These are phyloP conservation scores for Lobosporangium transversale DNA, from an alignment of 192 early-diverging fungal genomes.

Conservation along the genomic window DNA sequence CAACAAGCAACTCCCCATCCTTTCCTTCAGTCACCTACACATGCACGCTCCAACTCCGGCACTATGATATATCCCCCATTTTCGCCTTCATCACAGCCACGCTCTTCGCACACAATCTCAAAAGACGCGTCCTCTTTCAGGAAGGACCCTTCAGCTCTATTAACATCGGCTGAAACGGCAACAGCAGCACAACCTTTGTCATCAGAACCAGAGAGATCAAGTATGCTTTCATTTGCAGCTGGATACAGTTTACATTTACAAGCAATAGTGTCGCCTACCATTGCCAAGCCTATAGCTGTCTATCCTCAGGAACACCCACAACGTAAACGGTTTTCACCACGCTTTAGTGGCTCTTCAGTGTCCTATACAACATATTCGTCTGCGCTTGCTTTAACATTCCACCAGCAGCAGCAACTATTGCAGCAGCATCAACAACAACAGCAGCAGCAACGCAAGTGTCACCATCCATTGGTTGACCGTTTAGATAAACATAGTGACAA, in stretches of 20 bases:
- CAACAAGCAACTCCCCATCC: slow-evolving; percentile 2
- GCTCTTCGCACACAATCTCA: background rate
- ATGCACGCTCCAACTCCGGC: slow-evolving; percentile 35
- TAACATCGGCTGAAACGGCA: too few relatives aligned
- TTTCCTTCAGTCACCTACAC: slow-evolving; percentile 35
- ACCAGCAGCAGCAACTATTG: slow-evolving; percentile 31
- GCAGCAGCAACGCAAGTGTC: slow-evolving; percentile 10
- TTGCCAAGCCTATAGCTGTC: slow-evolving; percentile 29
- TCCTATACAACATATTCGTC: slow-evolving; percentile 39
- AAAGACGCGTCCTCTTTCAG: slow-evolving; percentile 4
- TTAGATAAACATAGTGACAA: background rate
- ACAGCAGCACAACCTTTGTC: background rate
- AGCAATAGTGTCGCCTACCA: background rate
- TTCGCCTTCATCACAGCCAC: background rate
- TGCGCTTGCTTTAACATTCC: slow-evolving; percentile 27
- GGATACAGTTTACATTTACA: slow-evolving; percentile 19
- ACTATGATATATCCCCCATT: background rate
- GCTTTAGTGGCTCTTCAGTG: slow-evolving; percentile 17
- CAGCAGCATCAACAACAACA: slow-evolving; percentile 19
- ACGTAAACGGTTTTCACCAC: slow-evolving; percentile 33
- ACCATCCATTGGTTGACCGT: slow-evolving; percentile 5
- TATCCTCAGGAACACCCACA: slow-evolving; percentile 43
- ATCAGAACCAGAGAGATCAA: slow-evolving; percentile 1
- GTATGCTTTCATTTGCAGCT: slow-evolving; percentile 28
- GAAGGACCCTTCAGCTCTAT: background rate